Evolutionary conservation across 73 alveolate genomes (phyloP).

Genomic region (Durusdinium trenchii): DNA sequence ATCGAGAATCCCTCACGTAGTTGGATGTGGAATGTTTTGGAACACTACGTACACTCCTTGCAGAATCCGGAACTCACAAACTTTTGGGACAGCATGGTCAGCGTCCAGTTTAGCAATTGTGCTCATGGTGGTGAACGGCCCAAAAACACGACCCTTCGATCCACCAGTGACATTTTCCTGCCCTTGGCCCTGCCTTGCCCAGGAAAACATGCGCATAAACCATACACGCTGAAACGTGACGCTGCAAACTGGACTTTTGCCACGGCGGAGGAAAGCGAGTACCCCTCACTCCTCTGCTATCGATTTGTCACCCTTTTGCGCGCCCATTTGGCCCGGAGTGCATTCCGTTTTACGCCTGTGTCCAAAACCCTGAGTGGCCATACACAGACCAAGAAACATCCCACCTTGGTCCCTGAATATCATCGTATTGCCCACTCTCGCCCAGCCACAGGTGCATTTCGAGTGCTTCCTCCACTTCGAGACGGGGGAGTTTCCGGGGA

Average conservation of each 20-base stretch:
- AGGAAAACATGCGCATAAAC: background rate
- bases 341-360: background rate
- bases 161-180: background rate
- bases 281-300: background rate
- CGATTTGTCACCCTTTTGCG: background rate
- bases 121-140: conserved; percentile 25
- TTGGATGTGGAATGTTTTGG: conserved; percentile 48
- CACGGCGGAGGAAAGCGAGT: background rate
- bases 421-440: background rate
- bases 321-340: background rate
- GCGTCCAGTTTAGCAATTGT: background rate
- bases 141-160: background rate
- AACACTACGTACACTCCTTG: background rate
- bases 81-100: background rate
- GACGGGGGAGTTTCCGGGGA: background rate
- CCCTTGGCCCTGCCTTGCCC: background rate
- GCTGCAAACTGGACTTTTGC: background rate
- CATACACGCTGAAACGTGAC: background rate
- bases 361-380: background rate
- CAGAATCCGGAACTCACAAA: background rate
- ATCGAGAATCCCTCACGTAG: background rate
- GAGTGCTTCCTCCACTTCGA: background rate
- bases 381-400: background rate
- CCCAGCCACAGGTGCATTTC: background rate
- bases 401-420: background rate